Percentiles rank a stretch among this genome's conserved stretches.
These are phyloP conservation scores for Tricholoma flavovirens DNA, from an alignment of 768 basidiomycete species.

Conservation along the genomic window DNA sequence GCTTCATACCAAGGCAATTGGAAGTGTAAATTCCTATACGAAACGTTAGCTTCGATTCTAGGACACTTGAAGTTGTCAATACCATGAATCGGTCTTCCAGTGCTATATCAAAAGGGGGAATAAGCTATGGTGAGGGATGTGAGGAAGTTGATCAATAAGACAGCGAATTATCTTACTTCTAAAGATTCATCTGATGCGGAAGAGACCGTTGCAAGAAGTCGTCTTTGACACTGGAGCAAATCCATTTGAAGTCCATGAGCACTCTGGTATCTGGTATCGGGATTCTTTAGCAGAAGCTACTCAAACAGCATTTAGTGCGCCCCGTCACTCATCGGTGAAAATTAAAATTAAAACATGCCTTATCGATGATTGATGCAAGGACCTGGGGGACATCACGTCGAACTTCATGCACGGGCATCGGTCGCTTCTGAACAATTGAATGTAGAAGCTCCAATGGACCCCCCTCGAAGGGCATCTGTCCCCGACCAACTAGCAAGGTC, in stretches of 20 bases:
- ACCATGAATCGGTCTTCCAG: constrained; percentile 61
- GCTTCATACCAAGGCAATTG: constrained; percentile 51
- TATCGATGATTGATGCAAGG: constrained; percentile 64
- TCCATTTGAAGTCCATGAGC: constrained; percentile 65
- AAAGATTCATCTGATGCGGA: constrained; percentile 50
- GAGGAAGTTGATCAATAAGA: not conserved
- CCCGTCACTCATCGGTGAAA: not conserved
- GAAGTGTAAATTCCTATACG: constrained; percentile 62
- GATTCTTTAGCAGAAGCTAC: constrained; percentile 62
- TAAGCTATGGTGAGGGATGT: constrained; percentile 37
- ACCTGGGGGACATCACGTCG: constrained; percentile 69
- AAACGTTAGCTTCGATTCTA: not conserved
- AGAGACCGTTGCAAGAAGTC: constrained; percentile 54
- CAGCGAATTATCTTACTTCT: constrained; percentile 34
- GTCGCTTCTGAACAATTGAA: constrained; percentile 65
- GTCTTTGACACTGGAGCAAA: constrained; percentile 61
- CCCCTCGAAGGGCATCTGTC: constrained; percentile 58
- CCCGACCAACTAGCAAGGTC: constrained; percentile 68
- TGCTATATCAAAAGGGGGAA: constrained; percentile 64
- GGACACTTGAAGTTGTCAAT: constrained; percentile 10
- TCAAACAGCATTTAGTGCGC: constrained; percentile 6
- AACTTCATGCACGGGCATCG: constrained; percentile 73
- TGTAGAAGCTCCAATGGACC: constrained; percentile 59
- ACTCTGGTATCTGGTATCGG: constrained; percentile 66
- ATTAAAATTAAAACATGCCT: constrained; percentile 29